A percentile compares a stretch with the other conserved stretches of the same genome.
These are phyloP conservation scores for Coffea humblotiana DNA, from an alignment of 305 asterid species.

Conservation along the genomic window DNA sequence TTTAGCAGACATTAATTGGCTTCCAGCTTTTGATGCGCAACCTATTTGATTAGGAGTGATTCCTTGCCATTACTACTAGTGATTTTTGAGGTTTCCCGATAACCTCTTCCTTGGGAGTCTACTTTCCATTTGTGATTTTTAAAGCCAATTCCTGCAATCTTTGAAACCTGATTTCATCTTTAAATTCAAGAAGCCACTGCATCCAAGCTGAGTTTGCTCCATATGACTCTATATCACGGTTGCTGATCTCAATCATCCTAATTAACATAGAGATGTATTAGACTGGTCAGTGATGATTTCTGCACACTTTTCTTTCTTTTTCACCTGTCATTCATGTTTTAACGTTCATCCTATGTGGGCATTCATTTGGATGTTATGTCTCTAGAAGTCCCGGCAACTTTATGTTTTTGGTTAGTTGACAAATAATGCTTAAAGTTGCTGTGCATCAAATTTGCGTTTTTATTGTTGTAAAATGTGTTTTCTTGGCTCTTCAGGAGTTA, in stretches of 20 bases:
- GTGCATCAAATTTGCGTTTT: background rate
- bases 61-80: background rate
- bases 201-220: background rate
- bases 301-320: background rate
- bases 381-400: background rate
- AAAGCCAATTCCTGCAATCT: background rate
- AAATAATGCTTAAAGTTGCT: background rate
- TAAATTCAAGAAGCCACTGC: background rate
- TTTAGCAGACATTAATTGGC: background rate
- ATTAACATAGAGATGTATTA: background rate
- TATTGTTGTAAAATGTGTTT: constrained; percentile 19
- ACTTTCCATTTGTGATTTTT: too few species aligned
- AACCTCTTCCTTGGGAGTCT: background rate
- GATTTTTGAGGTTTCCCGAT: background rate
- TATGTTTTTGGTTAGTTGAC: background rate
- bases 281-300: background rate
- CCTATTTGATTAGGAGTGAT: background rate
- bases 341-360: background rate
- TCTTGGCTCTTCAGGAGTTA: constrained; percentile 61
- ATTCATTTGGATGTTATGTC: background rate
- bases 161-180: background rate
- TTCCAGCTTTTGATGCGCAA: background rate
- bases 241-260: background rate
- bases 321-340: background rate
- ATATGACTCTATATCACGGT: background rate